Evolutionary conservation across 2,329 filamentous ascomycete genomes (phyloP), one percentile per base, ranked within the genome.

Genomic region (Thermomyces lanuginosus): DNA sequence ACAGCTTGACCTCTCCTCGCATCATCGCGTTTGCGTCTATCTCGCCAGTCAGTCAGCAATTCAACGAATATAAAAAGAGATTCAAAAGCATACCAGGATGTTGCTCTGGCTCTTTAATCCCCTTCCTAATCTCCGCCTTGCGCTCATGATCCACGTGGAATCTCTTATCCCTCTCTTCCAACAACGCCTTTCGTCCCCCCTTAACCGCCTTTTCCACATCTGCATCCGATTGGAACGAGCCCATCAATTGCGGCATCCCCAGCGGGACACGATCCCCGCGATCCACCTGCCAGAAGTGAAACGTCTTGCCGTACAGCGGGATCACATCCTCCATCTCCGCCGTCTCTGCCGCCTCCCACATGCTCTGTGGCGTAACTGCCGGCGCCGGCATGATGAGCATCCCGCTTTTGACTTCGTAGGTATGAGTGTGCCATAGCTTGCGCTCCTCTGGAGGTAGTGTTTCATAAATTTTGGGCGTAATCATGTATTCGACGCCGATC

Each of bases 401-500:
- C 1, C 55, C 55, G 22, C 49, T 55, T 29, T 56, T 57, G 6
- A 58, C 53, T 33, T 59, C 56, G 33, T 46, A 58, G 15, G 68
- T 63, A 39, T 72, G 68, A n/a, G 69, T 74, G 53, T 91, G 81
- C 81, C 81, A 91, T 1, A 84, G 62, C 26, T 66, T 66, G 19
- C 76, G 70, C 54, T 92, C 82, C 11, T 73, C 66, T 0, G 52
- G 23, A 1, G 69, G 63, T 0, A 92, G 66, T 0, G 66, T 69
- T 19, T 66, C 60, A 55, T 75, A 91, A 0, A 89, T 56, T 3
- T 60, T 57, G 0, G 71, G 66, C 0, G 74, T 73, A 41, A 92
- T 72, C 79, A 89, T 84, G 59, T 91, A 91, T 49, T 92, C 82
- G 40, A 91, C 65, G 6, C 81, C 82, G 34, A 92, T 80, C 10